Evolutionary conservation across 1,139 yeast species (phyloP), one percentile per base, ranked within the genome.

Genomic region (Insectozyma bohioensis): DNA sequence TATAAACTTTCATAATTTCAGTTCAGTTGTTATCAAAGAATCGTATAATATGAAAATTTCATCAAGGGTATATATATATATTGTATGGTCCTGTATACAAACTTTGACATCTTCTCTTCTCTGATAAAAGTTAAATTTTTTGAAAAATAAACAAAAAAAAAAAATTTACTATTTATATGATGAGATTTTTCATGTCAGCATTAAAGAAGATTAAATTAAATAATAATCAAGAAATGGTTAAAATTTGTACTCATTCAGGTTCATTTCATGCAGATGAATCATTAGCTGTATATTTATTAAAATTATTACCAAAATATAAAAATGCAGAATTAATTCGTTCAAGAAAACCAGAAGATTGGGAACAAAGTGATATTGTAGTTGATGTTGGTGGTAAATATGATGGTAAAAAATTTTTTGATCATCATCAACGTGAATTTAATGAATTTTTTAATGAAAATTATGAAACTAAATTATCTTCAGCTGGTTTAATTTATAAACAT

Each of bases 201-300:
- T 24, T 17, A 14, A 45, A 45, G 35, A 45, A 33, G 28, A 33
- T 43, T 20, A 45, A 45, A 25, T 30, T 43, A 24, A 35, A 40
- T 16, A 37, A 29, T 7, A 45, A 42, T 27, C n/a, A n/a, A n/a
- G n/a, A n/a, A n/a, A 56, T 57, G 60, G 53, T 64, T 34, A 58
- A 75, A 50, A 85, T 90, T 41, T 90, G 96, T 51, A 90, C 97
- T 11, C 97, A 88, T 54, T 85, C 94, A 28, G 98, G 98, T 6
- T 75, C 90, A 0, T 92, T 92, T 71, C 98, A 92, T 53, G 97
- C 98, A 13, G 98, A 92, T 60, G 98, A 92, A 59, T 82, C 95
- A n/a, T 72, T 94, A 40, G 98, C 97, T 2, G 96, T 90, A 3
- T 90, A 74, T 58, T 80, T 92, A 84, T 67, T 92, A 39, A 78